These are phyloP conservation scores for Malus fusca DNA, from an alignment of 306 rosid species.

Conservation along the genomic window DNA sequence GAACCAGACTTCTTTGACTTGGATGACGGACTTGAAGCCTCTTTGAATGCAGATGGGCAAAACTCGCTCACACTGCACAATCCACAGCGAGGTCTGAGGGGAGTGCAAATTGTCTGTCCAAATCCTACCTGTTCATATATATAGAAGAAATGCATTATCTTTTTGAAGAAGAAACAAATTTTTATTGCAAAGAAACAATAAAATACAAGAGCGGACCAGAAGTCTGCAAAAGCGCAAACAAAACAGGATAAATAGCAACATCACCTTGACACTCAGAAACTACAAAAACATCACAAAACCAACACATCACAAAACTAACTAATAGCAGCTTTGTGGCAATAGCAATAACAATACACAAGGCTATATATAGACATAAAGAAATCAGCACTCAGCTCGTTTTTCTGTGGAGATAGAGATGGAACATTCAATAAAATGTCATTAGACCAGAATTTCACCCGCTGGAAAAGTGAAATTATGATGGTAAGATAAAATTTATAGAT, in stretches of 20 bases:
- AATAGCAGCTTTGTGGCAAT: background rate
- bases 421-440: background rate
- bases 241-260: no score
- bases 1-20: constrained; percentile 33
- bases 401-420: background rate
- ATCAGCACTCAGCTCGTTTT: background rate
- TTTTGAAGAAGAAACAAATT: no score
- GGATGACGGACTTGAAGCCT: constrained; percentile 36
- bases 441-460: background rate
- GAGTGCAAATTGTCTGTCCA: constrained; percentile 77
- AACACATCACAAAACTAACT: no score
- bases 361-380: background rate
- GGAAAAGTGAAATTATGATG: background rate
- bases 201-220: no score
- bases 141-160: background rate
- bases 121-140: constrained; percentile 60
- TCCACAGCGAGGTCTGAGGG: constrained; percentile 69
- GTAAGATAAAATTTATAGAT: no score
- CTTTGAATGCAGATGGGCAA: constrained; percentile 79
- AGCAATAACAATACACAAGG: background rate
- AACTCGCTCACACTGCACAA: constrained; percentile 45
- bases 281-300: no score
- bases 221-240: no score
- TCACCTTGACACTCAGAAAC: no score
- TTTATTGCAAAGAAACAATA: no score